Evolutionary conservation across 176 grass and related monocot genomes (phyloP), one percentile per base, ranked within the genome.

Genomic region (Chrysopogon serrulatus): DNA sequence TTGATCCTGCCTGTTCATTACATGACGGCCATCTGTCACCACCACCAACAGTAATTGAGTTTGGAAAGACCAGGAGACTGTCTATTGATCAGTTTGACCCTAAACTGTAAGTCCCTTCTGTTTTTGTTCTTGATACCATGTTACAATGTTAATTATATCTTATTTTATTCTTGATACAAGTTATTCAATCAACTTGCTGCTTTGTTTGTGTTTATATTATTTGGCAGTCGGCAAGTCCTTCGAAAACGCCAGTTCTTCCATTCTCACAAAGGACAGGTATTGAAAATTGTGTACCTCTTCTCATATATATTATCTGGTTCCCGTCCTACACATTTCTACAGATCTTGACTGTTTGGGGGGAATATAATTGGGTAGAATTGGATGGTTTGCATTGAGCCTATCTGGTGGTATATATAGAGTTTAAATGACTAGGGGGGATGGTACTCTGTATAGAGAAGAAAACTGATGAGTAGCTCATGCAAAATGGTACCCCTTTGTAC

Each of bases 161-260:
- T 49, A 4, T 36, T 31, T 21, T 8, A 45, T 21, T 35, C 62
- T 44, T 69, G 15, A 49, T 79, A 56, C 5, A 11, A 66, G 32
- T 60, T 71, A 33, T 66, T 44, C 41, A 68, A 76, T 27, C 63
- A 80, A 69, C 65, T 41, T 24, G 10, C 65, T 64, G 5, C 65
- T 87, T 87, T 83, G 15, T 54, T 82, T 83, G 16, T 88, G 30
- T 40, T 89, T 90, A 6, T 90, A 66, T 84, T 72, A 74, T 88
- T 35, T 86, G 36, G 68, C 87, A 98, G 95, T 85, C 90, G 63
- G 5, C 84, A 77, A 72, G 66, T 93, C 62, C 86, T 98, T 64
- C 85, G 91, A 84, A 95, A 90, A 51, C 88, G 87, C 17, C 92
- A 98, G 19, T 93, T 98, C 83, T 94, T 93, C 64, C 95, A 98